Base-by-base conservation (phyloP, 371 early-diverging fungal species). In the Lichtheimia ornata region DNA sequence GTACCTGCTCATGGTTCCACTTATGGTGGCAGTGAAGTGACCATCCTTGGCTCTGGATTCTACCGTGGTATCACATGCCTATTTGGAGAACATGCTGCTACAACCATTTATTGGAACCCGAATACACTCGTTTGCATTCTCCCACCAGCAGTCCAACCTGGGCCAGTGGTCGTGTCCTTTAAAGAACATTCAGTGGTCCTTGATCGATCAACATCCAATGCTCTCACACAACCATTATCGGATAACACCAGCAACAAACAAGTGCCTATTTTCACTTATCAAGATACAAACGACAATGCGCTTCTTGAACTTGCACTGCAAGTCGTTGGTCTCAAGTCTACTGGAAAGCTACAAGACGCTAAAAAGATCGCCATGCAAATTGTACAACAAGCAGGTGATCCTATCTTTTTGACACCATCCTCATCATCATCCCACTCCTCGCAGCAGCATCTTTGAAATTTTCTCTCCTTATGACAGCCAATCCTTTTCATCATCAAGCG, bases 241-340 rank as follows among this genome's bases (percentile, higher is more conserved):
- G 35, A 35, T 28, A 17, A 22, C n/a, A n/a, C n/a, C n/a, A n/a
- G n/a, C n/a, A n/a, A n/a, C n/a, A n/a, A 47, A 2, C 18, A 47
- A 47, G 79, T 84, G 3, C 69, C 73, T 0, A 61, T 81, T 17
- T 84, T 88, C 28, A 82, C 77, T 27, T 90, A 89, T 47, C 77
- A 85, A 45, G 88, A 88, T 53, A 83, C 91, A 53, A 79, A 87
- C 22, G 95, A 94, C 53, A 83, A 88, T 27, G 89, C 89, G 20
- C 64, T 94, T 56, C 84, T 92, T 67, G 92, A 90, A 58, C 74
- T 94, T n/a, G 90, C 92, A 1, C 65, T 94, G 58, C 92, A 93
- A 53, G 90, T 92, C 0, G 81, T 93, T 3, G 91, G 92, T 2
- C 74, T 94, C 60, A 81, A 89, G 66, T 89, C 90, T 85, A 88